Conservation (phyloP, 2,329 filamentous ascomycete species). For the Diplodia scrobiculata region DNA sequence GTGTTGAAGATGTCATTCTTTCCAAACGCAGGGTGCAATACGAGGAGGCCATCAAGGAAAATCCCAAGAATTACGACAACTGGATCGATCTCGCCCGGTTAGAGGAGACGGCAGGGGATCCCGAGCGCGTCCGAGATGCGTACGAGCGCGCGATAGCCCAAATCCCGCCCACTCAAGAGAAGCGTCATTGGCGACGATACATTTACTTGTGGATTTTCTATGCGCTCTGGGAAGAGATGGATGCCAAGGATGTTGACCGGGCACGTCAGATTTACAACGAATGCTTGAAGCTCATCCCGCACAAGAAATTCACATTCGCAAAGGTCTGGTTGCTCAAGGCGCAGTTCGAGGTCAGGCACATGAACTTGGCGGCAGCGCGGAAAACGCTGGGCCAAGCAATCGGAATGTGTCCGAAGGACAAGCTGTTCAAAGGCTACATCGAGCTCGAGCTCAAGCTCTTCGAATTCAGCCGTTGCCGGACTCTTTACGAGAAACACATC, state of each 20-base stretch:
- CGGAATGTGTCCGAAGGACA: constrained; percentile 94
- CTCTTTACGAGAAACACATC: constrained; percentile 89
- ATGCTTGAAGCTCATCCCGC: constrained; percentile 82
- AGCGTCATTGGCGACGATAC: constrained; percentile 94
- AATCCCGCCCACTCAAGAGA: constrained; percentile 91
- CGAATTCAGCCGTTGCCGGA: constrained; percentile 89
- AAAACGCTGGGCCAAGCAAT: constrained; percentile 89
- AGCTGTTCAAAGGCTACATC: constrained; percentile 90
- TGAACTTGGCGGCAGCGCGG: constrained; percentile 74
- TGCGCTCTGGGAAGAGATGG: constrained; percentile 89
- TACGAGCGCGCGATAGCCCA: constrained; percentile 97
- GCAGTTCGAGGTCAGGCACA: constrained; percentile 88
- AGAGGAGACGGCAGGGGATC: constrained; percentile 81
- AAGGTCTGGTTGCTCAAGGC: constrained; percentile 95
- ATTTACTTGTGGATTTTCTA: constrained; percentile 99
- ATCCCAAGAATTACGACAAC: constrained; percentile 92
- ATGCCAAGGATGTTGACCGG: constrained; percentile 74
- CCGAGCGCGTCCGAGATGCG: constrained; percentile 82
- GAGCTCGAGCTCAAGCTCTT: constrained; percentile 90
- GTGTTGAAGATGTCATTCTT: constrained; percentile 93
- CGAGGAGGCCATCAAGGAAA: constrained; percentile 90
- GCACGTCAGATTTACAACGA: constrained; percentile 89
- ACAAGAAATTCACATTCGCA: constrained; percentile 96
- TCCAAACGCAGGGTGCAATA: constrained; percentile 91
- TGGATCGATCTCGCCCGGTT: constrained; percentile 96